Percentiles rank a stretch among this genome's conserved stretches.
Conservation (phyloP, 1,284 basidiomycete species). For the Austroboletus novae-zelandiae region DNA sequence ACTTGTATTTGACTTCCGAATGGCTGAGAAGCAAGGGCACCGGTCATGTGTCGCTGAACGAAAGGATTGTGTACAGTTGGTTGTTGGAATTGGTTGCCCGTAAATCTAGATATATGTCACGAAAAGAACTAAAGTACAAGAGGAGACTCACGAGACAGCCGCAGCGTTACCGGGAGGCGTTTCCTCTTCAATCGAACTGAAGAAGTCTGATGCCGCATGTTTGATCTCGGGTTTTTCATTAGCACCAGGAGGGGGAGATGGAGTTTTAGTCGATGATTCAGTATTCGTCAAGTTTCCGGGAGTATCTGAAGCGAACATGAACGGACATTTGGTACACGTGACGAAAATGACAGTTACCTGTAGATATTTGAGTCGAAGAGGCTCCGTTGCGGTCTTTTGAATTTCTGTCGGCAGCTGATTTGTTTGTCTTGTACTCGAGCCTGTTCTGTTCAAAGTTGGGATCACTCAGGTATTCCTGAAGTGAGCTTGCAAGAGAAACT, state of each 20-base stretch:
- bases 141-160: conserved; percentile 47
- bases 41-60: conserved; percentile 55
- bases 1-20: conserved; percentile 49
- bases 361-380: conserved; percentile 12
- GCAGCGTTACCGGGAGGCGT: conserved; percentile 71
- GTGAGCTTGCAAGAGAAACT: conserved; percentile 85
- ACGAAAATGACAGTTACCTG: conserved; percentile 16
- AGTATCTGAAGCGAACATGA: conserved; percentile 10
- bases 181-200: conserved; percentile 85
- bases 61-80: conserved; percentile 79
- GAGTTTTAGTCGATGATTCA: conserved; percentile 12
- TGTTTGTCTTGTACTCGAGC: conserved; percentile 87
- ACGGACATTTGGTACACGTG: neutral
- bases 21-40: conserved; percentile 37
- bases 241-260: conserved; percentile 22
- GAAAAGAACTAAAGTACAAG: conserved; percentile 2
- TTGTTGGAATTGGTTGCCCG: conserved; percentile 56
- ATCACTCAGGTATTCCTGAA: conserved; percentile 95
- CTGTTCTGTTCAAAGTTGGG: conserved; percentile 96
- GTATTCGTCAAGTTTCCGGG: conserved; percentile 20
- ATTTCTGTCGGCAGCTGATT: conserved; percentile 61
- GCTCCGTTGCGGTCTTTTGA: conserved; percentile 31
- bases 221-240: conserved; percentile 23
- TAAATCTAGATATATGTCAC: conserved; percentile 41
- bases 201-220: conserved; percentile 80